These are phyloP conservation scores for Candida albicans DNA, from an alignment of 1,139 yeast species.

Conservation along the genomic window DNA sequence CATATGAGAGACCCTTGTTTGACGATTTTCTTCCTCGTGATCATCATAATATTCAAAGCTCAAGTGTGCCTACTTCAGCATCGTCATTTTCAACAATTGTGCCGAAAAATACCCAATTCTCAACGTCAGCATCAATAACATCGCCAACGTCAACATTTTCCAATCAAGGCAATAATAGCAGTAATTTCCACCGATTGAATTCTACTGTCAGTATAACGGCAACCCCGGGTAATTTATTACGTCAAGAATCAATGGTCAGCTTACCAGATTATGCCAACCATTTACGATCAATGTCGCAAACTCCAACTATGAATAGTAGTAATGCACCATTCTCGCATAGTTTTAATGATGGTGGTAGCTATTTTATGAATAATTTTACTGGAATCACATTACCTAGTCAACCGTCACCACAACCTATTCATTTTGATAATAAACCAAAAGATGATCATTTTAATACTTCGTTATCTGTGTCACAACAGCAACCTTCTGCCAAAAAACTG, in stretches of 20 bases:
- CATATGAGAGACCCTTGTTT: slow-evolving; percentile 15
- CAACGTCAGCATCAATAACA: slow-evolving; percentile 6
- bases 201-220: slow-evolving; percentile 10
- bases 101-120: slow-evolving; percentile 11
- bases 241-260: slow-evolving; percentile 27
- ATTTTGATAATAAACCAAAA: slow-evolving; percentile 9
- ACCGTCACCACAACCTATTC: slow-evolving; percentile 5
- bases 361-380: not conserved
- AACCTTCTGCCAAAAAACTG: not conserved
- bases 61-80: slow-evolving; percentile 6
- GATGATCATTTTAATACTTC: slow-evolving; percentile 4
- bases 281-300: slow-evolving; percentile 7
- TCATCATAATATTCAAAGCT: slow-evolving; percentile 4
- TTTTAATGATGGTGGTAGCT: slow-evolving; percentile 1
- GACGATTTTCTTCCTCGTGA: slow-evolving; percentile 13
- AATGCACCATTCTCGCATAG: slow-evolving; percentile 4
- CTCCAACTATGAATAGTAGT: slow-evolving; percentile 2
- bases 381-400: slow-evolving; percentile 14
- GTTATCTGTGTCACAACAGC: slow-evolving; percentile 1
- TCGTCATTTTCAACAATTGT: slow-evolving; percentile 12
- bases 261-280: slow-evolving; percentile 22
- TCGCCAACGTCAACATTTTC: not conserved
- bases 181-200: not conserved
- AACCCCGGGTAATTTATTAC: slow-evolving; percentile 19
- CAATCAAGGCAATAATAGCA: not conserved